phyloP scores from a whole-genome alignment of 1,139 yeast genomes.

The Scheffersomyces quercinus region DNA sequence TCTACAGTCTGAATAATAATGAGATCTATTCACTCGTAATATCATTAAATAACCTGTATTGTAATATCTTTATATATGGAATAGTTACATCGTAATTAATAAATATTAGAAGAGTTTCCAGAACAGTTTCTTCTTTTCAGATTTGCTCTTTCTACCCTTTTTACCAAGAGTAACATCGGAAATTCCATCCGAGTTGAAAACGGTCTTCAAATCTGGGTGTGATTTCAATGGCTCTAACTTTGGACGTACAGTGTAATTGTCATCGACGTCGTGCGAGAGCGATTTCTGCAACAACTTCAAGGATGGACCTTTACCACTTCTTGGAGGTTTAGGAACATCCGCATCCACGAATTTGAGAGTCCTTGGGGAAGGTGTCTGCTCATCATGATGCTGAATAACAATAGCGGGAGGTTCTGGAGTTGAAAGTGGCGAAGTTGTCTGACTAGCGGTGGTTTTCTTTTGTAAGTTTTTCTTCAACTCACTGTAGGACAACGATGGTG shows the following conservation, averaged over 20 bases:
- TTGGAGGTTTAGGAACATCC: constrained; percentile 8
- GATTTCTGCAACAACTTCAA: constrained; percentile 24
- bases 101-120: constrained; percentile 35
- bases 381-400: background rate
- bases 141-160: constrained; percentile 17
- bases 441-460: constrained; percentile 5
- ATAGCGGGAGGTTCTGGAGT: constrained; percentile 2
- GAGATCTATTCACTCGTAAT: too few species aligned
- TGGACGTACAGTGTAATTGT: constrained; percentile 8
- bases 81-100: too few species aligned
- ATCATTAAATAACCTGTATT: too few species aligned
- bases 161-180: constrained; percentile 6
- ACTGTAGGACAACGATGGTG: constrained; percentile 33
- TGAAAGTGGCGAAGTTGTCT: background rate
- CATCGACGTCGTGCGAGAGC: constrained; percentile 30
- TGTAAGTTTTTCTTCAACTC: constrained; percentile 36
- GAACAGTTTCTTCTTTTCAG: constrained; percentile 33
- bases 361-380: constrained; percentile 2
- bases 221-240: constrained; percentile 37
- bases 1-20: too few species aligned
- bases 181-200: constrained; percentile 1
- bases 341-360: constrained; percentile 27
- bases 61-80: too few species aligned
- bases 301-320: constrained; percentile 3
- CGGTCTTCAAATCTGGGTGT: constrained; percentile 35